These are phyloP conservation scores for Aspergillus pseudonomiae DNA, from an alignment of 2,329 filamentous ascomycete species.

Conservation along the genomic window DNA sequence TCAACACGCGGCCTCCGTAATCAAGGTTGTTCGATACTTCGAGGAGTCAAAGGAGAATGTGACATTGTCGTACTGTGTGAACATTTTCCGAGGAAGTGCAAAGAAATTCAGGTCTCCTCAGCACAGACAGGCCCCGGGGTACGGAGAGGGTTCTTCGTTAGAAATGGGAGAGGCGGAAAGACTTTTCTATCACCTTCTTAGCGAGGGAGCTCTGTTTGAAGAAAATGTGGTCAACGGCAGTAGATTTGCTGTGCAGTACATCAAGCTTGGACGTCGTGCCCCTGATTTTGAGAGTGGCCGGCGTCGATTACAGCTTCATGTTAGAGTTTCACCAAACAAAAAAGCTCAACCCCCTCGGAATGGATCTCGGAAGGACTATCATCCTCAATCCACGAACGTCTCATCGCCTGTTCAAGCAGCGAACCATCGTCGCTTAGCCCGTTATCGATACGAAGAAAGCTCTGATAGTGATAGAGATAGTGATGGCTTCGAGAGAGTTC, in stretches of 20 bases:
- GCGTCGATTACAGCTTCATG: slow-evolving; percentile 54
- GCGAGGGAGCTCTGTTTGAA: slow-evolving; percentile 74
- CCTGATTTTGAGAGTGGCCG: slow-evolving; percentile 51
- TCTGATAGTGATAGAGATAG: slow-evolving; percentile 43
- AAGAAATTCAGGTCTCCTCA: slow-evolving; percentile 58
- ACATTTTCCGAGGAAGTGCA: slow-evolving; percentile 75
- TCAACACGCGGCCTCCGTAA: slow-evolving; percentile 69
- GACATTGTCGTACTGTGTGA: slow-evolving; percentile 79
- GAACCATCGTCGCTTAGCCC: slow-evolving; percentile 39
- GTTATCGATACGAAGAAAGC: slow-evolving; percentile 28
- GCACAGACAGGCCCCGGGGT: slow-evolving; percentile 59
- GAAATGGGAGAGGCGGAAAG: slow-evolving; percentile 78
- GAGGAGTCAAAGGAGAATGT: slow-evolving; percentile 55
- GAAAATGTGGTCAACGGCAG: slow-evolving; percentile 65
- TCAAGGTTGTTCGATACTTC: slow-evolving; percentile 66
- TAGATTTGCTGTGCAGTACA: slow-evolving; percentile 74
- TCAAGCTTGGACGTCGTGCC: slow-evolving; percentile 47
- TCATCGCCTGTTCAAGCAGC: slow-evolving; percentile 63
- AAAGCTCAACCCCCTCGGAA: slow-evolving; percentile 36
- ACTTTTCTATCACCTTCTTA: slow-evolving; percentile 75
- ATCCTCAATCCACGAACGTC: slow-evolving; percentile 67
- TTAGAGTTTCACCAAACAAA: slow-evolving; percentile 53
- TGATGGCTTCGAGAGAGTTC: slow-evolving; percentile 48
- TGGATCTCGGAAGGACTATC: slow-evolving; percentile 43
- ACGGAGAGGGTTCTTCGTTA: slow-evolving; percentile 70